Evolutionary conservation across 768 basidiomycete genomes (phyloP).

Genomic region (Lyophyllum decastes): DNA sequence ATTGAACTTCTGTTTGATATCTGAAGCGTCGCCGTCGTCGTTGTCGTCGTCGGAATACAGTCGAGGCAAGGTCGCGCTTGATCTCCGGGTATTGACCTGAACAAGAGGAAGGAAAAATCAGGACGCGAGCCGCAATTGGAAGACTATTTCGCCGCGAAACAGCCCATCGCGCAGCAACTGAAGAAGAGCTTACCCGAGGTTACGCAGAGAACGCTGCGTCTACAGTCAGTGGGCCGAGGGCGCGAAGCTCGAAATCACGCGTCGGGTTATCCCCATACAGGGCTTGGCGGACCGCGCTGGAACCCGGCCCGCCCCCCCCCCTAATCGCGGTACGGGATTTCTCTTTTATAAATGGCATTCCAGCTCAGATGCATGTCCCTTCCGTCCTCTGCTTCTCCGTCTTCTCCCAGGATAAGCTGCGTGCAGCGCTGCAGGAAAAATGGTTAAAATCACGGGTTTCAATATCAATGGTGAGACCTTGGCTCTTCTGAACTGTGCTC

Average conservation of each 20-base stretch:
- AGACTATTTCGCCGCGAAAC: not conserved
- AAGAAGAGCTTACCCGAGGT: not conserved
- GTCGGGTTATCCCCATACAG: too few relatives aligned
- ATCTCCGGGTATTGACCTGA: too few relatives aligned
- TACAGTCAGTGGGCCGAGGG: too few relatives aligned
- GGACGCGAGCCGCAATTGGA: too few relatives aligned
- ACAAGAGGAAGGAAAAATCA: too few relatives aligned
- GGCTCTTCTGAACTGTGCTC: not conserved
- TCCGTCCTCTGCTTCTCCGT: not conserved
- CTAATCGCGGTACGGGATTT: not conserved
- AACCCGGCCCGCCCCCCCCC: too few relatives aligned
- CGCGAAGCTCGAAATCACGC: too few relatives aligned
- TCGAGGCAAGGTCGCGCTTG: too few relatives aligned
- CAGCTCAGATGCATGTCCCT: not conserved
- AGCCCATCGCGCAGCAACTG: not conserved
- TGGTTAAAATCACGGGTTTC: slow-evolving; percentile 53
- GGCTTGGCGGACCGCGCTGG: slow-evolving; percentile 8
- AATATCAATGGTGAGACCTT: slow-evolving; percentile 57
- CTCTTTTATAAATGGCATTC: not conserved
- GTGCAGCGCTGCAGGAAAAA: slow-evolving; percentile 5
- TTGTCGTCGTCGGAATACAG: too few relatives aligned
- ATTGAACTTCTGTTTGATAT: not conserved
- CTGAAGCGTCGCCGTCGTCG: too few relatives aligned
- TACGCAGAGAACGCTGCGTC: not conserved
- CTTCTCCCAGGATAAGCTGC: not conserved